Evolutionary conservation across 495 filamentous ascomycete genomes (phyloP), one percentile per base, ranked within the genome.

Genomic region (Hypomontagnella monticulosa): DNA sequence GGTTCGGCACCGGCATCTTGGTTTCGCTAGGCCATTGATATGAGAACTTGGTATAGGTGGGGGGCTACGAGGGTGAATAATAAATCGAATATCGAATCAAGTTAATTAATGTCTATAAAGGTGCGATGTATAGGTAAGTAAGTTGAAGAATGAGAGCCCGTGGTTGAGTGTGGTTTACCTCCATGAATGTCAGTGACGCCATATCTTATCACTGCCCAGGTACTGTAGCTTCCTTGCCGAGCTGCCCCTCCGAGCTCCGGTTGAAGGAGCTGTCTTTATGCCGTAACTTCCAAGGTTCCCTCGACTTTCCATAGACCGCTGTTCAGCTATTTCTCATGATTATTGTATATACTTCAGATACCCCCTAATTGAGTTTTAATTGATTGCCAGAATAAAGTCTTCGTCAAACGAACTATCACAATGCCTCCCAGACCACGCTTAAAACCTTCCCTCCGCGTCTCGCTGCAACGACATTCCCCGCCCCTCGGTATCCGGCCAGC

Each of bases 1-100:
- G 76, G 50, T 85, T 86, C 4, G 79, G 71, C 19, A 62, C 41
- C 10, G 70, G 34, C 9, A 34, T 5, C 34, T 23, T 38, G 20
- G 12, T 27, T 33, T 33, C 6, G 33, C 15, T 14, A n/a, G 34
- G 49, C 19, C 34, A 43, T 43, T 4, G 40, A 15, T 43, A 43
- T 43, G 15, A 57, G 62, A 67, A 67, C 9, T 52, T 66, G 11
- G 36, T 12, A 10, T 0, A 4, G 4, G 30, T n/a, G 15, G 41
- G 8, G 34, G 5, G 37, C 4, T 34, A 41, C 8, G 11, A 41
- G 6, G 15, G 14, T 16, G 50, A 11, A 53, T 41, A 18, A 14
- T 3, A 34, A 14, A 7, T 18, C 7, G 2, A 18, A 49, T 38
- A 14, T 38, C n/a, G n/a, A 38, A 38, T 38, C 2, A 2, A 38